Percentiles rank a stretch among this genome's conserved stretches.
Evolutionary conservation across 2,329 filamentous ascomycete species (phyloP).

Genomic region (Monosporascus sp.): DNA sequence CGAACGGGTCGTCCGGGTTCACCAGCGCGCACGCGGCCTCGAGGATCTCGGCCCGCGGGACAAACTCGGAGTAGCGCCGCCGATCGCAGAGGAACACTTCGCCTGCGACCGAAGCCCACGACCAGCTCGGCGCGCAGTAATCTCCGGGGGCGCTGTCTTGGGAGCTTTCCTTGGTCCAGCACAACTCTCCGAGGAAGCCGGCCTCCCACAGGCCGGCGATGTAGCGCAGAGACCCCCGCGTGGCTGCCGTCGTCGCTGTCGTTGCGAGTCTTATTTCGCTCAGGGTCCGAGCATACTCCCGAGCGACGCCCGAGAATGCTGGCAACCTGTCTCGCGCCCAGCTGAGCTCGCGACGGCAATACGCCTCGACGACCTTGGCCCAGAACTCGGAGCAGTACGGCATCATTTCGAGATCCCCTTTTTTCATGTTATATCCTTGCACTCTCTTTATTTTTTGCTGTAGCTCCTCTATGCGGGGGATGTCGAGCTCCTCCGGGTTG

Average conservation of each 20-base stretch:
- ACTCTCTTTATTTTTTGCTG: not conserved
- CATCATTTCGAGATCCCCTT: not conserved
- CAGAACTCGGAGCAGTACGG: not conserved
- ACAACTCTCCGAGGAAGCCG: not conserved
- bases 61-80: not conserved
- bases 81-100: not conserved
- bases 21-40: not conserved
- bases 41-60: not conserved
- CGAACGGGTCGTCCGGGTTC: not conserved
- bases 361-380: not conserved
- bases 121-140: not conserved
- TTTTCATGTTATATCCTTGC: not conserved
- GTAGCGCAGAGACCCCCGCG: not conserved
- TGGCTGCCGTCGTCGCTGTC: not conserved
- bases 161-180: not conserved
- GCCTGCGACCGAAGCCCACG: not conserved
- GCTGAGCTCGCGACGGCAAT: not conserved
- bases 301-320: not conserved
- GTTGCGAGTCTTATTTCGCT: not conserved
- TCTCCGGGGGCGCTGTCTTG: not conserved
- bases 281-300: not conserved
- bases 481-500: not conserved
- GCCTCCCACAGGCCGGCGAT: not conserved
- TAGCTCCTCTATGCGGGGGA: not conserved
- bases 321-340: not conserved